Evolutionary conservation across 441 rosid genomes (phyloP), one percentile per base, ranked within the genome.

Genomic region (Breynia disticha): DNA sequence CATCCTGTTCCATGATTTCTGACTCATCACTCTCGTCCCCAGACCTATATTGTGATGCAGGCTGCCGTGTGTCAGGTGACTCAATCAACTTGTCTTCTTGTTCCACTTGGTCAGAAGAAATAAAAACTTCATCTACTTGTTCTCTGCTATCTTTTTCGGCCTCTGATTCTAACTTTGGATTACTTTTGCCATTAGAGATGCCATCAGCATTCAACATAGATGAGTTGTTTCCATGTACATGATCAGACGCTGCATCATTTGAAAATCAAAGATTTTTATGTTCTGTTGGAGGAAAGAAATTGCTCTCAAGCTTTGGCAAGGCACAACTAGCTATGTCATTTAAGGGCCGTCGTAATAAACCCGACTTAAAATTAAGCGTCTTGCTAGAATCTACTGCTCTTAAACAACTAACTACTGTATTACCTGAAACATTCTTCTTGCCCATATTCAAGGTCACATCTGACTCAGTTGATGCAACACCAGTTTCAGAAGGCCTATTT

Each of bases 1-100:
- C 99, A 81, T 94, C 99, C 60, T 83, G 95, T 72, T 90, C 97
- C 66, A 84, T 63, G 55, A 79, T 71, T 68, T 85, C 96, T 28
- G 90, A 85, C 56, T 76, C 99, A 21, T 77, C 87, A 54, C 83
- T 76, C 55, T 86, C 95, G 65, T 90, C 79, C 43, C 69, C 84
- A 50, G 83, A 78, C 63, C 55, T 63, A 69, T 73, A 75, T 67
- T 65, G 73, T 28, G 55, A 49, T 54, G 59, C 62, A 44, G 72
- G 71, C 52, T 72, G 87, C 57, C 54, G 76, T 44, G 64, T 38
- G 32, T 67, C 73, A 62, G 75, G 63, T 46, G 71, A 62, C 21
- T 72, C 74, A 52, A 56, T 69, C 50, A 61, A 66, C 76, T 74
- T 81, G 55, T 67, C 66, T 48, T 66, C 68, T 53, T 60, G 69